Evolutionary conservation across 1,284 basidiomycete genomes (phyloP), one percentile per base, ranked within the genome.

Genomic region (Leucoagaricus sp.): DNA sequence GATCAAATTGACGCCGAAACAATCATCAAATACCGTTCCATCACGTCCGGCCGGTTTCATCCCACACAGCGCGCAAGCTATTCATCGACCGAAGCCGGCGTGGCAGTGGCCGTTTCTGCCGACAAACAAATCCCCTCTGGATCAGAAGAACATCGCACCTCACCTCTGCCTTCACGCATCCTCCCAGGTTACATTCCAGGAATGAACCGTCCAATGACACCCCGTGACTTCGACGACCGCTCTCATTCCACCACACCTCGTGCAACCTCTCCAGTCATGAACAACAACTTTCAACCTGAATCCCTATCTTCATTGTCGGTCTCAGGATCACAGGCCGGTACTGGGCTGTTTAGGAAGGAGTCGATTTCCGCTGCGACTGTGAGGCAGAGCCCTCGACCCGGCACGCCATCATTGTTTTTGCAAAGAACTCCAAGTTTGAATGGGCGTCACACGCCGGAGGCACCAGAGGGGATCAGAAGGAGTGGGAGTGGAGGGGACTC

Each of bases 131-230:
- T 74, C 21, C 74, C 71, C 25, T 36, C 52, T 54, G 64, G 75
- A 41, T 75, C 75, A 26, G 78, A 79, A 41, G 73, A 75, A 53
- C 77, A 75, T 26, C 79, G 77, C 17, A 69, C 79, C 49, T 86
- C 86, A 1, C 86, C 85, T 42, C 75, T 81, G 34, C 87, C 87
- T 51, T 79, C 82, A 2, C 85, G 84, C 55, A 83, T 82, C 19
- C 66, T 89, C 21, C 89, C 89, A 53, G 90, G 91, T n/a, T 93
- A 93, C 70, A 85, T 91, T 57, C 90, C 90, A 34, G 90, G 91
- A 4, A 93, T 93, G 91, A 88, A 88, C 31, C 78, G 90, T 46
- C 91, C 91, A 12, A 91, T 92, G 85, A 93, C 91, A 9, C 90
- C 90, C 21, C 83, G 83, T 58, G 86, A 89, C 59, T 71, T 82